phyloP scores from a whole-genome alignment of 2,329 filamentous ascomycete species.

The Coniochaeta hoffmannii region DNA sequence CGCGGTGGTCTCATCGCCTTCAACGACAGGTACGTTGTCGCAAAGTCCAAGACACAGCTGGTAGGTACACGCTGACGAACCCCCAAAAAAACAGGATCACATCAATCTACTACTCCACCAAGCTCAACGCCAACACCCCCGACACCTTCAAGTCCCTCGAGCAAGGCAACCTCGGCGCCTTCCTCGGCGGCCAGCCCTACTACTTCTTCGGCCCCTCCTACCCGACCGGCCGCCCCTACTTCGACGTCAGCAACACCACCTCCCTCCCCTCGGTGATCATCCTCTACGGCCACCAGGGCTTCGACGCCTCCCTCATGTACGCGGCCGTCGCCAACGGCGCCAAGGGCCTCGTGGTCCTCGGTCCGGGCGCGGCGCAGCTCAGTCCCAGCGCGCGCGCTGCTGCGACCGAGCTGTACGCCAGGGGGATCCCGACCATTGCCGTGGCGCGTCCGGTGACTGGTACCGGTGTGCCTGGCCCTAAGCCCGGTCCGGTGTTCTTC shows the following conservation, averaged over 20 bases:
- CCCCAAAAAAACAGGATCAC: too few species aligned
- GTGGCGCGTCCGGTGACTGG: conserved; percentile 20
- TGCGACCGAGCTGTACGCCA: conserved; percentile 16
- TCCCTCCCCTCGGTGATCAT: conserved; percentile 37
- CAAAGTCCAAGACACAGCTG: too few species aligned
- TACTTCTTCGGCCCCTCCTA: conserved; percentile 42
- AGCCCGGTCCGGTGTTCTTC: conserved; percentile 15
- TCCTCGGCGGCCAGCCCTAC: conserved; percentile 44
- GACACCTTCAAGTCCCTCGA: conserved; percentile 46
- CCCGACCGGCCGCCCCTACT: conserved; percentile 31
- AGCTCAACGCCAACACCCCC: conserved; percentile 45
- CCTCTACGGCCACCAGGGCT: conserved; percentile 34
- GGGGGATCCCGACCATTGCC: conserved; percentile 21
- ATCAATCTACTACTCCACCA: conserved; percentile 43
- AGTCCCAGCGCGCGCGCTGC: conserved; percentile 18
- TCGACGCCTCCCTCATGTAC: conserved; percentile 21
- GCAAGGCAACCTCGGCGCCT: conserved; percentile 38
- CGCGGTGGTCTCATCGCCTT: conserved; percentile 42
- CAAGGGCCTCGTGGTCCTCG: conserved; percentile 24
- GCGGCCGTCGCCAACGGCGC: conserved; percentile 23
- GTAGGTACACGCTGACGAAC: too few species aligned
- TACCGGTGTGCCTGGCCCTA: conserved; percentile 15
- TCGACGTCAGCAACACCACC: conserved; percentile 23
- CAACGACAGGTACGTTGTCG: conserved; percentile 30
- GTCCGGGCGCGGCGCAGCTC: conserved; percentile 20